Evolutionary conservation across 2,329 filamentous ascomycete species (phyloP), one percentile per base, ranked within the genome.

Genomic region (Cladosporium sphaerospermum): DNA sequence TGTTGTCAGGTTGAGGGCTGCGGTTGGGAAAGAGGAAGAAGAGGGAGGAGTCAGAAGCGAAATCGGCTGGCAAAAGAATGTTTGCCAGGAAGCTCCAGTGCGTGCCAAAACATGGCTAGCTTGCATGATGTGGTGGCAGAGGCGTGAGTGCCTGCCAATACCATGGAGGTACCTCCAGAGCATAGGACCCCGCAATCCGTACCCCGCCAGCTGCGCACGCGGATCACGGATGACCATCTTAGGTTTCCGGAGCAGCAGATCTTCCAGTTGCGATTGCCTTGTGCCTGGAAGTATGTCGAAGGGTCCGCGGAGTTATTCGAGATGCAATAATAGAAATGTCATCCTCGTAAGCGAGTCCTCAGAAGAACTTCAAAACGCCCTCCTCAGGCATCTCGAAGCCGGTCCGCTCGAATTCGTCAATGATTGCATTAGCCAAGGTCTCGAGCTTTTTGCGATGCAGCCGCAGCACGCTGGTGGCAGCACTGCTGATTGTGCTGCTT

Each of bases 391-490:
- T 76, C 41, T 72, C 62, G 57, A 78, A 77, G 7, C 71, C 72
- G 37, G 69, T 72, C 19, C 65, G 62, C 42, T 73, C 66, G 48
- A 78, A 75, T 41, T 77, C 73, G 9, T 60, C 59, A 41, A 71
- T 60, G 9, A 77, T 70, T 37, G 71, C 73, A 23, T 68, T 66
- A 1, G 73, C 69, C 62, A 77, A 65, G 3, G 71, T 70, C 49
- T 77, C 74, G 19, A 76, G 56, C 62, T 75, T 76, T 61, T 70
- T 74, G 10, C 75, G 69, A 54, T 78, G 75, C 18, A 77, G 67
- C 36, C 73, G 71, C n/a, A 78, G 64, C 2, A 71, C 68, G 16
- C 73, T 72, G 9, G 65, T 57, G 9, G 60, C 56, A 28, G 58
- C 60, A 47, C 37, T 57, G 52, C 61, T 64, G 13, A 56, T 54